Evolutionary conservation across 2,329 filamentous ascomycete species (phyloP).

Genomic region (Rhynchosporium graminicola): DNA sequence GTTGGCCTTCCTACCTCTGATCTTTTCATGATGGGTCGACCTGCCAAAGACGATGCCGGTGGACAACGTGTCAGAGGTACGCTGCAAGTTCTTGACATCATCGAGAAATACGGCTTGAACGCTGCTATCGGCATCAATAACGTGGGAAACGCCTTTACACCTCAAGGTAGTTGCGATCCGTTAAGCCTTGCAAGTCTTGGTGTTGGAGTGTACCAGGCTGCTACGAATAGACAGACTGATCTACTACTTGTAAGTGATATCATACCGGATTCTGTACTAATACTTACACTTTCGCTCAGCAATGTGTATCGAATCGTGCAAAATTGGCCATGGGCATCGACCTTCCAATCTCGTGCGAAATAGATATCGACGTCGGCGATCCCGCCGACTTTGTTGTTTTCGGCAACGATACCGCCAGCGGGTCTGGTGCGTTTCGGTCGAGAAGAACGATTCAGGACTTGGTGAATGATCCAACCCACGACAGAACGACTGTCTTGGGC

Average conservation of each 20-base stretch:
- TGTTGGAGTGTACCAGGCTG: slow-evolving; percentile 68
- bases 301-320: slow-evolving; percentile 39
- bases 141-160: slow-evolving; percentile 74
- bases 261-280: not conserved
- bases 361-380: slow-evolving; percentile 31
- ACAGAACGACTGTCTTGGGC: slow-evolving; percentile 34
- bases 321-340: slow-evolving; percentile 37
- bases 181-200: slow-evolving; percentile 61
- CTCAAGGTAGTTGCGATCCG: slow-evolving; percentile 67
- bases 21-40: slow-evolving; percentile 68
- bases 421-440: slow-evolving; percentile 28
- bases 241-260: slow-evolving; percentile 54
- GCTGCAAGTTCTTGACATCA: slow-evolving; percentile 60
- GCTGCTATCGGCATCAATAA: slow-evolving; percentile 69
- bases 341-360: slow-evolving; percentile 17
- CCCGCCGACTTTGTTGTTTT: slow-evolving; percentile 39
- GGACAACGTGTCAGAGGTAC: slow-evolving; percentile 55
- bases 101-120: slow-evolving; percentile 57
- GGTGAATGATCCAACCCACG: slow-evolving; percentile 36
- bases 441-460: slow-evolving; percentile 37
- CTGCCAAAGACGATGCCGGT: slow-evolving; percentile 34
- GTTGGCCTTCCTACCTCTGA: slow-evolving; percentile 71
- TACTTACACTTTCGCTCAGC: slow-evolving; percentile 27
- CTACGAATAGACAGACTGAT: slow-evolving; percentile 58
- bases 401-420: slow-evolving; percentile 23